These are phyloP conservation scores for Ustilago vetiveriae DNA, from an alignment of 1,284 basidiomycete species.

Conservation along the genomic window DNA sequence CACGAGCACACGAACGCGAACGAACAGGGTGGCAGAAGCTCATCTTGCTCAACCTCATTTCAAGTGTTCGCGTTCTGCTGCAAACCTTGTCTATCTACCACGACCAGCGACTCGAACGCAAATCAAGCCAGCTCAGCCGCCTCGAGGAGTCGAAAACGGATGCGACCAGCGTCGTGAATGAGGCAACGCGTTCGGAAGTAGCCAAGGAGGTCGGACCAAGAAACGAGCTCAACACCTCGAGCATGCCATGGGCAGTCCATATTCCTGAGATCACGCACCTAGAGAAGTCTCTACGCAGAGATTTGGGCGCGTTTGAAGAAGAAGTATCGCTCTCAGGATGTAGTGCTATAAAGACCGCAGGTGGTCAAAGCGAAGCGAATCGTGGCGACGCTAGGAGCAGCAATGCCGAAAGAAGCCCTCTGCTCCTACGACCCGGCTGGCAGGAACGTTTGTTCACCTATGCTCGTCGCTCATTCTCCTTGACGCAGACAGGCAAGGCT, in stretches of 20 bases:
- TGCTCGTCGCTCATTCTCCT: slow-evolving; percentile 22
- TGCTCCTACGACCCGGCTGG: slow-evolving; percentile 42
- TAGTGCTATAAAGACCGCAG: neutral
- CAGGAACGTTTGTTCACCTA: slow-evolving; percentile 35
- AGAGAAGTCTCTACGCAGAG: slow-evolving; percentile 9
- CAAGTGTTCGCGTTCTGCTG: slow-evolving; percentile 30
- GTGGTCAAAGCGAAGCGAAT: neutral
- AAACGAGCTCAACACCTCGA: slow-evolving; percentile 8
- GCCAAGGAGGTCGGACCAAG: slow-evolving; percentile 4
- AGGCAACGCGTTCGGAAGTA: neutral
- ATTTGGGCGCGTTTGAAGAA: slow-evolving; percentile 33
- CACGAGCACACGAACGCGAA: slow-evolving; percentile 41
- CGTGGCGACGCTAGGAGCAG: neutral
- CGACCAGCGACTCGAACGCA: slow-evolving; percentile 9
- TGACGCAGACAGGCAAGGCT: neutral
- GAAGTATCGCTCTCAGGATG: slow-evolving; percentile 1
- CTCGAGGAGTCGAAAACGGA: neutral
- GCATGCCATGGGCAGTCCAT: slow-evolving; percentile 10
- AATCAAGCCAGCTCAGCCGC: slow-evolving; percentile 3
- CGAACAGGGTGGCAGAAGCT: slow-evolving; percentile 37
- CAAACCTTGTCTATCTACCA: slow-evolving; percentile 21
- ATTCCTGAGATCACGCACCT: slow-evolving; percentile 6
- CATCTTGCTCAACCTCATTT: slow-evolving; percentile 45
- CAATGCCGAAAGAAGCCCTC: slow-evolving; percentile 10
- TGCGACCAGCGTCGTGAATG: neutral